Base-by-base conservation (phyloP, 495 filamentous ascomycete species). In the Penicillium bovifimosum region DNA sequence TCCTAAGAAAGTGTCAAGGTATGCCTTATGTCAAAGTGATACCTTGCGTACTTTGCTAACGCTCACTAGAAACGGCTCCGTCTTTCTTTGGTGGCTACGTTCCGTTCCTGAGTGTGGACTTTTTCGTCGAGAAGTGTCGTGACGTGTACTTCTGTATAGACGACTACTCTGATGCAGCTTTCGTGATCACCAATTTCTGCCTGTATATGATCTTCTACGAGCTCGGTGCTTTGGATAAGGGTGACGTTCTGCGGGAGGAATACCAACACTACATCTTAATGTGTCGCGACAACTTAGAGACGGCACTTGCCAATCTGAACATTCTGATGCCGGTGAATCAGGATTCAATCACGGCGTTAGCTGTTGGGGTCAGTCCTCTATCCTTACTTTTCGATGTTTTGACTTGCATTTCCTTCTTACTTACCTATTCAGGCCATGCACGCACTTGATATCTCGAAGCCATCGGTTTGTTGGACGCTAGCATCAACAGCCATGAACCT, bases 381-480 rank as follows among this genome's bases (percentile, higher is more conserved):
- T 27, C 6, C 1, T 43, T 11, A 1, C 2, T 26, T 11, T 16
- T 17, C 13, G 13, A 2, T 0, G 8, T 38, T 7, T 13, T 18
- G 8, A 1, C 11, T 34, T 13, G 20, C 20, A 2, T 24, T 24
- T 2, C 4, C 20, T 17, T 14, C 3, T 42, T 41, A 42, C 54
- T 53, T 1, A 53, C 14, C 13, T 14, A 10, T 2, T 6, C 27
- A 76, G 76, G 68, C 76, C 40, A 62, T 71, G 33, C 82, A 84
- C 58, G 78, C 80, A 13, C 75, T 86, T 29, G 82, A 87, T 41
- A 75, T 80, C 9, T 82, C 80, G 7, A 82, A 83, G 33, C 82
- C 82, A 1, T 82, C 83, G 0, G 67, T 86, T 6, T 80, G 79
- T n/a, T 81, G 83, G 76, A 75, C 79, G 2, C 63, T 87, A 24